Evolutionary conservation across 495 filamentous ascomycete species (phyloP), one percentile per base, ranked within the genome.

Genomic region (Penicillium dipodomyicola): DNA sequence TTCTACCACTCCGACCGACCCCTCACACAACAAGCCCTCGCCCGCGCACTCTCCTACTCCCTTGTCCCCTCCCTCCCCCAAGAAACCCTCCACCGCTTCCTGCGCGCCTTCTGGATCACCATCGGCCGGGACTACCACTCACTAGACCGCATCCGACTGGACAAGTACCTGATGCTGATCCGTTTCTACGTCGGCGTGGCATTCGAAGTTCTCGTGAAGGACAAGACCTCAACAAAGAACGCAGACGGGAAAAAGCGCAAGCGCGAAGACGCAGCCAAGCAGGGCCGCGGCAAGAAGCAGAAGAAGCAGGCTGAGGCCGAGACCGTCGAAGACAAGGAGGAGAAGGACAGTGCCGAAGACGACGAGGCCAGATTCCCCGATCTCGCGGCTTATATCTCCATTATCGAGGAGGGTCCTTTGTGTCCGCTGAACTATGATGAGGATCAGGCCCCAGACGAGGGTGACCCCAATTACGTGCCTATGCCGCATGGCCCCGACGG

Each of bases 1-100:
- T 84, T 96, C 70, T 96, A 90, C 87, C 93, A 96, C 87, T 91
- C 87, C 70, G 92, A 96, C 75, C 89, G 89, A 48, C 87, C 91
- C 19, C 77, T 87, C 56, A 84, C 88, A 11, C 93, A 97, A 78
- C 93, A 96, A 80, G 84, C 82, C 32, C 87, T 97, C 47, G 85
- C 86, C 65, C 72, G 76, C 53, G 84, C 91, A 46, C 87, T 97
- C 47, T 89, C 94, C 51, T 90, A 94, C 48, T 76, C 75, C 30
- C 85, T 97, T 48, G 72, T 92, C 39, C 76, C 80, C 49, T 74
- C 83, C 15, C 80, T 96, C 32, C 84, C 84, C 23, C 67, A 77
- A 12, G 71, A 80, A 33, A 82, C 72, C 12, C 56, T 77, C 8
- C 74, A 79, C 51, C 73, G 75, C 45, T 82, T 87, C 64, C 75